Evolutionary conservation across 208 protist genomes (phyloP), one percentile per base, ranked within the genome.

Genomic region (Tritrichomonas musculus): DNA sequence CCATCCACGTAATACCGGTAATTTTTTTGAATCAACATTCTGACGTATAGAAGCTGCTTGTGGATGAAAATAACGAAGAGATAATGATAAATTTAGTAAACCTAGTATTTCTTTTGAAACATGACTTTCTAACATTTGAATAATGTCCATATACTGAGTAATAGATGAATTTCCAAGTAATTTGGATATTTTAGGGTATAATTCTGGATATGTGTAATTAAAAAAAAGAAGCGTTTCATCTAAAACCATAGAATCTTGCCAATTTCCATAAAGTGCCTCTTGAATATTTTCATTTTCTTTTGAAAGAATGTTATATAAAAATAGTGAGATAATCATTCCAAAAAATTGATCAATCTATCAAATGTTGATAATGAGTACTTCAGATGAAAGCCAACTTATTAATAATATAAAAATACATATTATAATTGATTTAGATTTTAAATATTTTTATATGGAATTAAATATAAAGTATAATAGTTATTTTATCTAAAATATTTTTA

Each of bases 51-150:
- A 27, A 22, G 77, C 8, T 33, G 77, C 77, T 33, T 47, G 13
- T 22, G 77, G 77, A 88, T 88, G 77, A 39, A 88, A 88, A 88
- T 88, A 88, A 57, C 77, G 44, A 44, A 44, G 44, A 22, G 77
- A 27, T 30, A 88, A 20, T n/a, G 77, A 88, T 39, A 88, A 47
- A 53, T 88, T 53, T 2, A 88, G 77, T 0, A 88, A 30, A 11
- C 77, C 77, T 39, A 88, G 77, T 57, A 88, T 20, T 27, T 33
- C 33, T 39, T 57, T 53, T 88, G 77, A 47, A 44, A 88, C 39
- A n/a, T 39, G 8, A 53, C 25, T 4, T 5, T 53, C 57, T 27
- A 88, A 30, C 39, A 17, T 57, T 0, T 57, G 0, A 13, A 39
- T n/a, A 39, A 57, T 39, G 22, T 53, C 0, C 20, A 50, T 39